phyloP scores from a whole-genome alignment of 768 basidiomycete genomes.

The Porphyrellus cyaneotinctus region DNA sequence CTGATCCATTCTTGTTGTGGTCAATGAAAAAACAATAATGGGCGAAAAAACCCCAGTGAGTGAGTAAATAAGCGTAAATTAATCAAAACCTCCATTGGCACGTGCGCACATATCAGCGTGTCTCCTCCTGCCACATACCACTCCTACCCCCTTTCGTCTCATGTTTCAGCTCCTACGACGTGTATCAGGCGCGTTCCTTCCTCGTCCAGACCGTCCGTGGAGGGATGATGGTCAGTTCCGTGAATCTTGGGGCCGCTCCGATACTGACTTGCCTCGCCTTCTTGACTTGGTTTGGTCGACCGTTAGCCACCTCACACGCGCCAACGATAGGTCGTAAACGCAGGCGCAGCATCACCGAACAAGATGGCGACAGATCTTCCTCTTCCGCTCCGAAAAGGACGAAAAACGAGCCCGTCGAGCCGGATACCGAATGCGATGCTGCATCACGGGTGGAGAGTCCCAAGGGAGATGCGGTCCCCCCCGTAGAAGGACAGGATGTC shows the following conservation, averaged over 20 bases:
- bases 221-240: slow-evolving; percentile 62
- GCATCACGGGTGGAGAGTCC: slow-evolving; percentile 14
- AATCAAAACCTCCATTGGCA: background rate
- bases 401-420: slow-evolving; percentile 21
- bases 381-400: slow-evolving; percentile 34
- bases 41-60: too few relatives aligned
- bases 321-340: slow-evolving; percentile 67
- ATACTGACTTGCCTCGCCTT: slow-evolving; percentile 9
- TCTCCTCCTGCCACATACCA: background rate
- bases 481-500: slow-evolving; percentile 44
- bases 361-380: slow-evolving; percentile 34
- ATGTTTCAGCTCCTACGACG: slow-evolving; percentile 72
- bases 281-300: background rate
- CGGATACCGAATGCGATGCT: slow-evolving; percentile 26
- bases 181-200: slow-evolving; percentile 65
- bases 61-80: slow-evolving; percentile 27
- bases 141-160: background rate
- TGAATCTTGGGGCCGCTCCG: slow-evolving; percentile 6
- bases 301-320: slow-evolving; percentile 67
- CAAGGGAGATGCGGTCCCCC: slow-evolving; percentile 8
- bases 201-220: slow-evolving; percentile 73
- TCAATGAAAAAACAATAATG: too few relatives aligned
- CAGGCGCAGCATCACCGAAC: slow-evolving; percentile 47
- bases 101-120: slow-evolving; percentile 8
- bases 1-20: too few relatives aligned